Base-by-base conservation (phyloP, 2,329 filamentous ascomycete species). In the Colletotrichum tamarilloi region DNA sequence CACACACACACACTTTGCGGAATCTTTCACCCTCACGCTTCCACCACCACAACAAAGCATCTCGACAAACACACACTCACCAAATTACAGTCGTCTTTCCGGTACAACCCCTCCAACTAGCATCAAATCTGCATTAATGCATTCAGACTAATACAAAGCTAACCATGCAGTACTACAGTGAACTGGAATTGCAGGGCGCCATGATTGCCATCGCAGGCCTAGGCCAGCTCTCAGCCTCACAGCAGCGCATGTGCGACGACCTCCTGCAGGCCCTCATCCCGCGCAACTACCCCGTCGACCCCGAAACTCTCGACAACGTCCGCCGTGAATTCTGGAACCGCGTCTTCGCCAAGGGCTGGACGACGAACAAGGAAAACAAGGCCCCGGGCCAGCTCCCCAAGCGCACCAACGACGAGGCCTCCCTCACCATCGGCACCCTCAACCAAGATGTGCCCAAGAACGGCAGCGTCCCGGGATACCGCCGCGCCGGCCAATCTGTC, bases 371-470 rank as follows among this genome's bases (percentile, higher is more conserved):
- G 11, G 4, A 35, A 4, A 59, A 58, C n/a, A 26, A 32, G 4
- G 42, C 49, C 32, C 62, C 62, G 2, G 24, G 7, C 24, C 16
- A 42, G 3, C 62, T 67, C 1, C 49, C n/a, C 16, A 73, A 73
- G 49, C 55, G 66, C 32, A 69, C 28, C 4, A 56, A 59, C 14
- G 70, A 73, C 22, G 70, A 73, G 26, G 59, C 66, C 3, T 67
- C 57, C 19, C 66, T 73, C 2, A 32, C 53, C 46, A 49, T 73
- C 4, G 70, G 70, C 14, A 73, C 60, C 2, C 60, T 73, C 28
- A 73, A 69, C 11, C 35, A 70, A 16, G 67, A 73, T 7, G 70
- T 60, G 5, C 59, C 66, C 22, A 73, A 65, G 46, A 49, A 49
- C 3, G 35, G 19, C 5, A 22, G 9, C 2, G 12, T 73, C 7